A percentile compares a stretch with the other conserved stretches of the same genome.
phyloP scores from a whole-genome alignment of 352 stramenopile species.

The Phytophthora niederhauseri region DNA sequence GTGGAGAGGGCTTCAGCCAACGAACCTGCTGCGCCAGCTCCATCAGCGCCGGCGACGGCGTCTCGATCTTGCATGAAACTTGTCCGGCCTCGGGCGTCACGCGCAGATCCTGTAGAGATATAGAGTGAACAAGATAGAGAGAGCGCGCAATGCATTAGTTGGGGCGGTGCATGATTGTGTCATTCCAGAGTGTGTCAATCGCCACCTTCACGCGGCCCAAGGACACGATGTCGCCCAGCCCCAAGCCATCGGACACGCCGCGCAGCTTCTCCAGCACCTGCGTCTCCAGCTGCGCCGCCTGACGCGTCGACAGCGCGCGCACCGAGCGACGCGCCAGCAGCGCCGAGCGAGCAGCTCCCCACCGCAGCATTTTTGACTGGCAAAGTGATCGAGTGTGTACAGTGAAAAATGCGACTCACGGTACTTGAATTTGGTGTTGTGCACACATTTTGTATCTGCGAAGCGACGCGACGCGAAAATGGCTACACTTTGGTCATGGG shows the following conservation, averaged over 20 bases:
- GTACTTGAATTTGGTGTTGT: conserved; percentile 3
- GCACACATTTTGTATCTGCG: not conserved
- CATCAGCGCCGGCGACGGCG: conserved; percentile 67
- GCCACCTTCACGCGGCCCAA: conserved; percentile 81
- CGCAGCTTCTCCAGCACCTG: conserved; percentile 79
- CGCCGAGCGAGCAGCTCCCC: conserved; percentile 10
- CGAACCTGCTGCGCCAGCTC: conserved; percentile 71
- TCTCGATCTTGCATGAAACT: conserved; percentile 81
- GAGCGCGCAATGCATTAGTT: not conserved
- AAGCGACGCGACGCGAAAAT: conserved; percentile 18
- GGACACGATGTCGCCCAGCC: conserved; percentile 75
- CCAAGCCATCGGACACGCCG: conserved; percentile 70
- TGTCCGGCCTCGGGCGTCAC: conserved; percentile 47
- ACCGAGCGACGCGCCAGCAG: conserved; percentile 27
- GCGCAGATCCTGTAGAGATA: conserved; percentile 51
- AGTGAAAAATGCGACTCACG: not conserved
- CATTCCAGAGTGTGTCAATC: conserved; percentile 3
- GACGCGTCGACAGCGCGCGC: conserved; percentile 66
- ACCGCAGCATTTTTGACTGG: conserved; percentile 33
- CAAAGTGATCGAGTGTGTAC: not conserved
- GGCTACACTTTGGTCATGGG: conserved; percentile 22
- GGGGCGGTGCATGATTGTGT: not conserved
- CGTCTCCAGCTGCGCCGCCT: conserved; percentile 71
- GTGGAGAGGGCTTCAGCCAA: not conserved
- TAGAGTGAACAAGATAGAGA: not conserved